Evolutionary conservation across 2,329 filamentous ascomycete genomes (phyloP).

Genomic region (Chaetomium sp.): DNA sequence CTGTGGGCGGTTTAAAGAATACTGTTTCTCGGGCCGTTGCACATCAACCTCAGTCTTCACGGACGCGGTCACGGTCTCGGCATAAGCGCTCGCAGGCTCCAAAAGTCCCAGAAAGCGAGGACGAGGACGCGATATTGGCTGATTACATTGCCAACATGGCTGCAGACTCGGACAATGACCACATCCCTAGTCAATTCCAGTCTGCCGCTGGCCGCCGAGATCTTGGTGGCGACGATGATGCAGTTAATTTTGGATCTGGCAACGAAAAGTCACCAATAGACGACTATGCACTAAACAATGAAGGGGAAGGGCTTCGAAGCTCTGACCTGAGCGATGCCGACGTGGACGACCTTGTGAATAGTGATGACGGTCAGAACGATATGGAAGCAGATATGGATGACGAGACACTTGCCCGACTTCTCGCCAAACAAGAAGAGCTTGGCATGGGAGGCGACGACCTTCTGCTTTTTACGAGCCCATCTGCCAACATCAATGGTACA

Average conservation of each 20-base stretch:
- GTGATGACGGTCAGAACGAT: constrained; percentile 43
- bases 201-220: constrained; percentile 43
- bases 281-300: constrained; percentile 40
- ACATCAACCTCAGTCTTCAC: background rate
- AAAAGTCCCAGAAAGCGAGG: constrained; percentile 26
- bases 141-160: constrained; percentile 73
- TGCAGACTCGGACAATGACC: constrained; percentile 44
- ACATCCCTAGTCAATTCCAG: constrained; percentile 29
- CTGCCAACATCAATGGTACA: constrained; percentile 38
- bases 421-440: constrained; percentile 64
- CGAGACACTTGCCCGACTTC: constrained; percentile 61
- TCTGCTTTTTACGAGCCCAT: constrained; percentile 56
- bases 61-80: constrained; percentile 13
- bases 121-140: constrained; percentile 58
- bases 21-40: background rate
- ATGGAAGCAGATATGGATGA: constrained; percentile 64
- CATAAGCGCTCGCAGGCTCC: background rate
- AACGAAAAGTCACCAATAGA: constrained; percentile 45
- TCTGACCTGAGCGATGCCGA: constrained; percentile 22
- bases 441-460: constrained; percentile 63
- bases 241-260: constrained; percentile 39
- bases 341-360: constrained; percentile 32
- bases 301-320: constrained; percentile 1
- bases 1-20: background rate
- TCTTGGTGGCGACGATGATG: constrained; percentile 49